Base-by-base conservation (phyloP, 495 filamentous ascomycete species). In the Xylaria venustula region DNA sequence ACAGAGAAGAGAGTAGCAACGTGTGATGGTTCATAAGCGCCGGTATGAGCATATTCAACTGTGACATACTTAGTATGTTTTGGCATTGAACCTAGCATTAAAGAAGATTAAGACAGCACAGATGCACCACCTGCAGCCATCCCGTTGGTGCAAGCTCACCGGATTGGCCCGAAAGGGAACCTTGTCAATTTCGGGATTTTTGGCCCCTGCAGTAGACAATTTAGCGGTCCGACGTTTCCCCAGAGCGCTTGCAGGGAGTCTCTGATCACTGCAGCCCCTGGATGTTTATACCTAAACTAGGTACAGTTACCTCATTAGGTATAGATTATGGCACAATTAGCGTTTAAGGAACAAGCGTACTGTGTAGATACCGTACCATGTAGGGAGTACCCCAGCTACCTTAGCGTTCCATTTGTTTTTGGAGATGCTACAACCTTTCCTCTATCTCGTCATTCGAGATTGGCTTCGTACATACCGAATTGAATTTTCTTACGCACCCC, bases 191-290 rank as follows among this genome's bases (percentile, higher is more conserved):
- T 34, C 54, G 28, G 22, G n/a, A n/a, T n/a, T 23, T 46, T 46
- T 23, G 41, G 20, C 30, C 42, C 19, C 28, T 48, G 20, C n/a
- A 44, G 53, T 23, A 11, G 36, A 19, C 49, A 53, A 26, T 32
- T 49, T 40, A 54, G 51, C 66, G 68, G 66, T 66, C 68, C 68
- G 68, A 68, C 63, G 51, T 71, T 71, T 71, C 61, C 61, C 66
- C 67, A 63, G 54, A 20, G 12, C 19, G 36, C 14, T 15, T 40
- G 37, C 14, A 40, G 14, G 37, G 37, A 8, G 7, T n/a, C n/a
- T n/a, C n/a, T n/a, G n/a, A n/a, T n/a, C n/a, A n/a, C n/a, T n/a
- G n/a, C n/a, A n/a, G n/a, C n/a, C n/a, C n/a, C n/a, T n/a, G n/a
- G n/a, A 34, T 11, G 5, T 11, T 34, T 34, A 11, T 34, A 34